Base-by-base conservation (phyloP, 2,329 filamentous ascomycete species). In the Nemania sp. region DNA sequence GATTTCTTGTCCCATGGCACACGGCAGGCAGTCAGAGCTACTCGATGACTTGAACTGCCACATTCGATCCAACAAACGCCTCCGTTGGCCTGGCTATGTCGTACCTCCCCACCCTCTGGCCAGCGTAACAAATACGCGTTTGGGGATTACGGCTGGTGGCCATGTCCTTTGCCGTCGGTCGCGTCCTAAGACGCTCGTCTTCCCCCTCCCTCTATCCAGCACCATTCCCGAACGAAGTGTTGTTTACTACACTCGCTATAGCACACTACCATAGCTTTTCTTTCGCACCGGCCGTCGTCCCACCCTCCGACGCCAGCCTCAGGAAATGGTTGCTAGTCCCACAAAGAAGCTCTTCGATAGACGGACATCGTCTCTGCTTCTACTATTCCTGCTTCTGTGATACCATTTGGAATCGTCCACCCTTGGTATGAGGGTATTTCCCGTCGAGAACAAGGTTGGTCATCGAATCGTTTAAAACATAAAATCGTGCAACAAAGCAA, bases 391-490 rank as follows among this genome's bases (percentile, higher is more conserved):
- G 5, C 25, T 49, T 39, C 40, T n/a, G 12, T 47, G 21, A 17
- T 25, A 50, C 25, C 18, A 6, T 45, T 55, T 45, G 17, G 20
- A 46, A 25, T 54, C 18, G 40, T 25, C 11, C 6, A 15, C 39
- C 34, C 45, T 32, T 34, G 1, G 13, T 5, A 29, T 1, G 32
- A 57, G 17, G 32, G 32, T n/a, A 32, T 51, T 35, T 46, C 18
- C 53, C 46, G 32, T 65, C 56, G 48, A 25, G 9, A 20, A 15
- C 25, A 18, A 34, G 21, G 43, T 15, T 35, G 53, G 49, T 65
- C 54, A 37, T 56, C 47, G 60, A 49, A 54, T 61, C 54, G 48
- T 63, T 54, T 18, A 39, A 54, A 61, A 57, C 51, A 57, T 65
- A 48, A 58, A 34, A 56, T 60, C 53, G 54, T 58, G 50, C 45